phyloP scores from a whole-genome alignment of 1,139 yeast genomes.

The Geotrichum bryndzae region DNA sequence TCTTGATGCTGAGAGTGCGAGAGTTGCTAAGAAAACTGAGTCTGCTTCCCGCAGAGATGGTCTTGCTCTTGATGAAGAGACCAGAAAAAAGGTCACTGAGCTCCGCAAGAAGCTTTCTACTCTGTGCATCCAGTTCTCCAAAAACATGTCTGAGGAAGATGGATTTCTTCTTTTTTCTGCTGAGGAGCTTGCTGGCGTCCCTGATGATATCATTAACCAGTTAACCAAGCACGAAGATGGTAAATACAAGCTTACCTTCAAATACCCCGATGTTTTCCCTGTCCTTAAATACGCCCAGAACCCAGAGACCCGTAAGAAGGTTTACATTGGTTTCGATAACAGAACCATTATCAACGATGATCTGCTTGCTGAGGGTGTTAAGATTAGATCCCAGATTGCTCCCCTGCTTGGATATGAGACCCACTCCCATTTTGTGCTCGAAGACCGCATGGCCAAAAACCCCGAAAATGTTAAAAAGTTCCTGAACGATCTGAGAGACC shows the following conservation, averaged over 20 bases:
- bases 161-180: slow-evolving; percentile 53
- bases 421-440: slow-evolving; percentile 64
- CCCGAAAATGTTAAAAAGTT: slow-evolving; percentile 55
- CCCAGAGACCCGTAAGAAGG: slow-evolving; percentile 59
- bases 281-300: slow-evolving; percentile 63
- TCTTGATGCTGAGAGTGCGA: slow-evolving; percentile 50
- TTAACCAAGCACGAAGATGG: slow-evolving; percentile 48
- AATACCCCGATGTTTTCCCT: slow-evolving; percentile 74
- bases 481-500: slow-evolving; percentile 53
- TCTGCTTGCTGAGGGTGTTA: slow-evolving; percentile 53
- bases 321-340: slow-evolving; percentile 60
- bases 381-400: slow-evolving; percentile 57
- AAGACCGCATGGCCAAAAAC: slow-evolving; percentile 72
- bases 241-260: slow-evolving; percentile 64
- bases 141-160: slow-evolving; percentile 66
- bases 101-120: slow-evolving; percentile 56
- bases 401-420: slow-evolving; percentile 56
- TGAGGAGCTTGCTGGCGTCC: slow-evolving; percentile 70
- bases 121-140: slow-evolving; percentile 51
- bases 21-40: slow-evolving; percentile 53
- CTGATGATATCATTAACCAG: slow-evolving; percentile 53
- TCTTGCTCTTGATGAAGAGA: slow-evolving; percentile 50
- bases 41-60: slow-evolving; percentile 60
- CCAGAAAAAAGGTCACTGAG: slow-evolving; percentile 51
- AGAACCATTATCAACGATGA: slow-evolving; percentile 56